These are phyloP conservation scores for Beverwykella pulmonaria DNA, from an alignment of 495 filamentous ascomycete genomes.

Conservation along the genomic window DNA sequence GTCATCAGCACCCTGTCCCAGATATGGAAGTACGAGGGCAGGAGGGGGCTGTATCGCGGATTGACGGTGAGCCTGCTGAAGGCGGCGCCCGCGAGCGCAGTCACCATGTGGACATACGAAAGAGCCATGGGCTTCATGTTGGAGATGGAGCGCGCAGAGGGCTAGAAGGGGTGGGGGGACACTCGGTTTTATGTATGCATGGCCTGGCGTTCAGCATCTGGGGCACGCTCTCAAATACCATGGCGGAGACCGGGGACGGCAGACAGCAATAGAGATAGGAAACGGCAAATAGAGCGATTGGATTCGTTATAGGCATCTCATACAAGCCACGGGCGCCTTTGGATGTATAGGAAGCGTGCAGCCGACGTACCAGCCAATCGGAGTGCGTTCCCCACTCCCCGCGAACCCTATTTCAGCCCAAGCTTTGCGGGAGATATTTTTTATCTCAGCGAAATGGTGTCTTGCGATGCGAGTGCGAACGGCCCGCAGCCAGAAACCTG, in stretches of 20 bases:
- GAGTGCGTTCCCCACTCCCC: slow-evolving; percentile 5
- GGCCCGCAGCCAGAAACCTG: slow-evolving; percentile 1
- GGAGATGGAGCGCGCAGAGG: slow-evolving; percentile 6
- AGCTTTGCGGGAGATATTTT: not conserved
- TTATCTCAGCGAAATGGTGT: not conserved
- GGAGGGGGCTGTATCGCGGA: slow-evolving; percentile 82
- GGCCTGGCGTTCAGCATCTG: slow-evolving; percentile 4
- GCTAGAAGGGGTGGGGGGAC: not conserved
- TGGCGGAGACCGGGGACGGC: not conserved
- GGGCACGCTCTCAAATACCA: not conserved
- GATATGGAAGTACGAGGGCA: slow-evolving; percentile 73
- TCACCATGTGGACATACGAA: slow-evolving; percentile 99
- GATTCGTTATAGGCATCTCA: not conserved
- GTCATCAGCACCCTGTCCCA: slow-evolving; percentile 63
- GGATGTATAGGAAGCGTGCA: slow-evolving; percentile 9
- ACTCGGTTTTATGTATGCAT: slow-evolving; percentile 9
- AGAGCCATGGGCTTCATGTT: slow-evolving; percentile 48
- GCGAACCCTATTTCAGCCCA: slow-evolving; percentile 3
- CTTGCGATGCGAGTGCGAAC: slow-evolving; percentile 1
- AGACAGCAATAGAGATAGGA: not conserved
- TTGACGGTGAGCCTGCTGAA: slow-evolving; percentile 88
- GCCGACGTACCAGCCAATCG: slow-evolving; percentile 11
- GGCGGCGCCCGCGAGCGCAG: slow-evolving; percentile 89
- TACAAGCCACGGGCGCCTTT: not conserved
- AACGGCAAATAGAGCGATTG: not conserved